Evolutionary conservation across 2,329 filamentous ascomycete species (phyloP), one percentile per base, ranked within the genome.

Genomic region (Epichloe glyceriae): DNA sequence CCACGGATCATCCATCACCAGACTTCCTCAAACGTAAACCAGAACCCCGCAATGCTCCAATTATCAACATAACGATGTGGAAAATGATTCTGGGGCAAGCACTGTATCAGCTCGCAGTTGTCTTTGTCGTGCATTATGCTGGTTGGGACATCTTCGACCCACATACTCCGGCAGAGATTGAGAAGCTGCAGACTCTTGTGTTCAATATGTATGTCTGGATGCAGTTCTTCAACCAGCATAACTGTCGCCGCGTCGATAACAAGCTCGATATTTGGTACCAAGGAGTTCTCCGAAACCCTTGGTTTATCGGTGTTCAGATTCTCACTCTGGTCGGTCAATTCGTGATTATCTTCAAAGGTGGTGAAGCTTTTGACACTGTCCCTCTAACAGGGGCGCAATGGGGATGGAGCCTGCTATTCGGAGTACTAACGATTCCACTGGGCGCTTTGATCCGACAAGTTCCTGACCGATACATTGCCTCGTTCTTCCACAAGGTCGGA

Each of bases 121-220:
- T 78, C 1, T 75, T 82, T 48, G 66, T 75, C 0, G 68, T 83
- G 0, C 74, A 86, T 62, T 85, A 84, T 53, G 78, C 74, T 1
- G 82, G 79, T 1, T 67, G 68, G 49, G 61, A 67, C 7, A 76
- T 85, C 37, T 72, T 85, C 15, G 83, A 57, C 65, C 83, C 41
- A 60, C 69, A 73, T 46, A 64, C 62, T 1, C 42, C 57, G 19
- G 54, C 55, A 12, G 64, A 67, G 38, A 58, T 61, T 5, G 62
- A 68, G 42, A 63, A 66, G 20, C 65, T 73, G 19, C 67, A 79
- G 51, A 88, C 86, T 1, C 72, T 91, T 11, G 82, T 91, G 5
- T 90, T 91, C 73, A 93, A 91, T 67, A 86, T 84, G 0, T 91
- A 90, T 58, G 85, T 90, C 43, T 90, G 86, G 85, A 88, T 91